phyloP scores from a whole-genome alignment of 106 monocot genomes.

The Posidonia australis region DNA sequence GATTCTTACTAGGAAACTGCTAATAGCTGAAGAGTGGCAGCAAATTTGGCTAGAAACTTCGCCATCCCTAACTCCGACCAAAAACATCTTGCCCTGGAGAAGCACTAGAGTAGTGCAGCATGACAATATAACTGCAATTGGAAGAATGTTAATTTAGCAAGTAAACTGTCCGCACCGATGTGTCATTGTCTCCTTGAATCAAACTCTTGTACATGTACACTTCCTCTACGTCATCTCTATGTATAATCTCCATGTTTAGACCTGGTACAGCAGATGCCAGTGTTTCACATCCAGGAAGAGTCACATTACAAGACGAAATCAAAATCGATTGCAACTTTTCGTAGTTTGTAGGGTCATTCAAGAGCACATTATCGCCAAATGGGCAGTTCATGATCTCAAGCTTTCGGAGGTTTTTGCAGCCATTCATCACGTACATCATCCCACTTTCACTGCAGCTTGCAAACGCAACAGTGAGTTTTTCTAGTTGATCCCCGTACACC shows the following conservation, averaged over 20 bases:
- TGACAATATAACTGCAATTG: too few species aligned
- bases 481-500: slow-evolving; percentile 31
- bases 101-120: too few species aligned
- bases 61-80: too few species aligned
- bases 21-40: too few species aligned
- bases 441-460: slow-evolving; percentile 32
- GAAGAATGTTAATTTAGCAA: too few species aligned
- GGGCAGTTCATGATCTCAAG: slow-evolving; percentile 36
- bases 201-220: too few species aligned
- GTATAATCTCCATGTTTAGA: slow-evolving; percentile 55
- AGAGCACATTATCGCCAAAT: slow-evolving; percentile 28
- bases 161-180: too few species aligned
- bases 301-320: slow-evolving; percentile 50
- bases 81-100: too few species aligned
- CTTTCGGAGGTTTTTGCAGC: slow-evolving; percentile 30
- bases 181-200: too few species aligned
- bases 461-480: slow-evolving; percentile 42
- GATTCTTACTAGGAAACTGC: too few species aligned
- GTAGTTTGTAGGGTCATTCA: slow-evolving; percentile 19
- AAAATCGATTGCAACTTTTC: slow-evolving; percentile 71
- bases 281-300: slow-evolving; percentile 28
- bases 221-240: slow-evolving; percentile 13
- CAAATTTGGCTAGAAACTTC: too few species aligned
- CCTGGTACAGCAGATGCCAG: slow-evolving; percentile 35
- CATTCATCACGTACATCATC: slow-evolving; percentile 29